phyloP scores from a whole-genome alignment of 2,329 filamentous ascomycete species.

The Fusarium tanahbumbuense region DNA sequence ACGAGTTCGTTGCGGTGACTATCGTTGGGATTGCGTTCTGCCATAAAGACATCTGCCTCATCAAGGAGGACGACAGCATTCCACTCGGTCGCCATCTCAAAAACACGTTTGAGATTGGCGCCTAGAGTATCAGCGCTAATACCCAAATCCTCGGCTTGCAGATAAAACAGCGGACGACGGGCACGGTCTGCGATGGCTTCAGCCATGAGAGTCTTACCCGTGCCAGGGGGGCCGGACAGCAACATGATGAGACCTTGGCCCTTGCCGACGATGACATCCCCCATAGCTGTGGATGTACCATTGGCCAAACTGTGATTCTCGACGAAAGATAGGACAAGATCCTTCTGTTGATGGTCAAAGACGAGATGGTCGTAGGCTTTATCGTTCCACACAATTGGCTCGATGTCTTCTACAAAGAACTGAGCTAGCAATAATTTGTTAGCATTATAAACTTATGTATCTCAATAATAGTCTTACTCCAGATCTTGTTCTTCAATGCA shows the following conservation, averaged over 20 bases:
- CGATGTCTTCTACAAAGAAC: constrained; percentile 57
- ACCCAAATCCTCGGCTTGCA: constrained; percentile 62
- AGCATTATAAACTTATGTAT: not conserved
- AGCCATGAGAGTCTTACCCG: constrained; percentile 60
- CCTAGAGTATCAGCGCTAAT: constrained; percentile 57
- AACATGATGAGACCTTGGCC: constrained; percentile 59
- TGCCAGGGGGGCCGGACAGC: constrained; percentile 59
- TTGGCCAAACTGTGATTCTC: constrained; percentile 54
- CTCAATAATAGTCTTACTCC: constrained; percentile 50
- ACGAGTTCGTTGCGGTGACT: constrained; percentile 62
- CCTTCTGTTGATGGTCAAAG: constrained; percentile 60
- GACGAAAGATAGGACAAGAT: constrained; percentile 60
- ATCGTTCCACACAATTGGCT: constrained; percentile 58
- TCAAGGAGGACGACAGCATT: constrained; percentile 63
- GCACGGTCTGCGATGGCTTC: constrained; percentile 58
- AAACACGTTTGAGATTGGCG: constrained; percentile 59
- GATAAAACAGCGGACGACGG: constrained; percentile 58
- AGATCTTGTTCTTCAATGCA: constrained; percentile 59
- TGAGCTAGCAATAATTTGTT: constrained; percentile 36
- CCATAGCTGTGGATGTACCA: constrained; percentile 37
- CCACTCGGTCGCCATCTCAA: constrained; percentile 63
- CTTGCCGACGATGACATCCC: constrained; percentile 58
- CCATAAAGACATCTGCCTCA: constrained; percentile 66
- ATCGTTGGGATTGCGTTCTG: constrained; percentile 58
- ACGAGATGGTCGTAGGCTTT: constrained; percentile 60